Evolutionary conservation across 495 filamentous ascomycete genomes (phyloP), one percentile per base, ranked within the genome.

Genomic region (Podospora conica): DNA sequence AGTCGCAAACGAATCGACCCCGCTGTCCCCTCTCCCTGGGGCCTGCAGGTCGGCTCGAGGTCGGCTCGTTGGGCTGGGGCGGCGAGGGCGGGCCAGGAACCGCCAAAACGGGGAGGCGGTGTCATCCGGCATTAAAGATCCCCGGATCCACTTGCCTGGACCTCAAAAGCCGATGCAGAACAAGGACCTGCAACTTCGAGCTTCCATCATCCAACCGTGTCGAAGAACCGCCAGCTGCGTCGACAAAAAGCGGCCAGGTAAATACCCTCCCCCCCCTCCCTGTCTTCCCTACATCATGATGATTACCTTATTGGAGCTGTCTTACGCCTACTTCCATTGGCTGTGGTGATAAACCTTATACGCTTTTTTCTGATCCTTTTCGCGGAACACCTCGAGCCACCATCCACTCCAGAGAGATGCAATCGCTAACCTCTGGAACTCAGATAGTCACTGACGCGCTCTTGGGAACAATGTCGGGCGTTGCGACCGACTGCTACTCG

Each of bases 271-370:
- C 40, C 9, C 40, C n/a, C 18, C n/a, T 48, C 40, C 4, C n/a
- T 2, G 5, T 48, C 40, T n/a, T 48, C 24, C 60, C 21, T 18
- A 21, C 56, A 67, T 85, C 82, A 84, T 85, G 83, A 85, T 48
- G 40, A 76, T 65, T 68, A 22, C 65, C 66, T 83, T 96, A 96
- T 97, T 97, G 93, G 93, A 97, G 93, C 93, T 97, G 92, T 97
- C 93, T 87, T 89, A 94, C 85, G 69, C 70, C 79, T 79, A 77
- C 75, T 68, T 70, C 59, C 67, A 69, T 58, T 66, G 68, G 67
- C 60, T 68, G 75, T 82, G 87, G 83, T 81, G 82, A 85, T 71
- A 82, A 68, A 73, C 68, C 71, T 75, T 79, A 75, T 76, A 82
- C 78, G 83, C 86, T 79, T 83, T 79, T 83, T 79, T 77, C 79